Percentiles rank a stretch among this genome's conserved stretches.
Conservation (phyloP, 768 basidiomycete species). For the Mycena vitilis region DNA sequence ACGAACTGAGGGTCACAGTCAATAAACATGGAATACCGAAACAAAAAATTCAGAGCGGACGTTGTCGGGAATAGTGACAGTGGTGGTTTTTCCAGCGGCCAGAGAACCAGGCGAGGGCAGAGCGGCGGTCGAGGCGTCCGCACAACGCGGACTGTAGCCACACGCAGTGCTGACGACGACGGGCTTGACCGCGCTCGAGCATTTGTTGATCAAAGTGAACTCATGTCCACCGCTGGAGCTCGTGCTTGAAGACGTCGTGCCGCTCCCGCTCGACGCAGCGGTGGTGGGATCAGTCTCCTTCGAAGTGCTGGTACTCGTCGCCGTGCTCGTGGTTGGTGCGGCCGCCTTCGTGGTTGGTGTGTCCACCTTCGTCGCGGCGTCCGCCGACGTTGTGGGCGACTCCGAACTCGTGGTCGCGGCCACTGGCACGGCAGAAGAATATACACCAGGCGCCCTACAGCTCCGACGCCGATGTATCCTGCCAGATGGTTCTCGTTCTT, state of each 20-base stretch:
- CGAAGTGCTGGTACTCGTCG: constrained; percentile 5
- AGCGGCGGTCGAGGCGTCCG: constrained; percentile 23
- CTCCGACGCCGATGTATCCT: constrained; percentile 24
- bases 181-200: constrained; percentile 26
- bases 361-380: neutral
- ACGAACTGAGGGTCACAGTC: constrained; percentile 20
- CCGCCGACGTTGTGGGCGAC: neutral
- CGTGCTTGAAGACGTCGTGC: constrained; percentile 9
- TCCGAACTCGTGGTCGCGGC: neutral
- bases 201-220: constrained; percentile 31
- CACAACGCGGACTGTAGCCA: constrained; percentile 31
- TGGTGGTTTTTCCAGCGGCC: constrained; percentile 20
- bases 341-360: neutral
- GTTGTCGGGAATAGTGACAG: constrained; percentile 17
- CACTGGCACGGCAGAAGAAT: neutral
- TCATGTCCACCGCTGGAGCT: constrained; percentile 23
- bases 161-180: constrained; percentile 34
- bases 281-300: neutral
- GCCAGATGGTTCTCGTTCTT: neutral
- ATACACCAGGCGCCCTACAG: constrained; percentile 9
- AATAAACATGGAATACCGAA: neutral
- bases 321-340: neutral
- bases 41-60: neutral
- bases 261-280: constrained; percentile 2
- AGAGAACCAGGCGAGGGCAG: constrained; percentile 23